A percentile compares a stretch with the other conserved stretches of the same genome.
phyloP scores from a whole-genome alignment of 2,329 filamentous ascomycete genomes.

The Cladosporium colombiae region DNA sequence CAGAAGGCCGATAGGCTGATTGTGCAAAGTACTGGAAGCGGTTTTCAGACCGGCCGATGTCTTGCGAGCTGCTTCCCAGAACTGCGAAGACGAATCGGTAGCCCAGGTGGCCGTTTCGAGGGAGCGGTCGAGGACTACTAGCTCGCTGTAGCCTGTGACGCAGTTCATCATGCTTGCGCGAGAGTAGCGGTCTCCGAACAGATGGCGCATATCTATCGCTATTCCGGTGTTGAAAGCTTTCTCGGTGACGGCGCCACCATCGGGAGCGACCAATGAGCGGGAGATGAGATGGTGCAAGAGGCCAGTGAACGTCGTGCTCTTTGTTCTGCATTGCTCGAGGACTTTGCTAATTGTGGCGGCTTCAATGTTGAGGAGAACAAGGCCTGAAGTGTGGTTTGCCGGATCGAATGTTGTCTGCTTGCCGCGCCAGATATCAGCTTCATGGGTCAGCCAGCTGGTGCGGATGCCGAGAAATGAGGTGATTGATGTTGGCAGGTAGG shows the following conservation, averaged over 20 bases:
- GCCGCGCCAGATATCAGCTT: slow-evolving; percentile 14
- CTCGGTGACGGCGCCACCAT: slow-evolving; percentile 26
- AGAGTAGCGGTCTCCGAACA: slow-evolving; percentile 35
- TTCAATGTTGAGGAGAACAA: slow-evolving; percentile 39
- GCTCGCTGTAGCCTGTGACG: slow-evolving; percentile 30
- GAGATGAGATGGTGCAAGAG: slow-evolving; percentile 44
- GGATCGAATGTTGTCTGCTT: background rate
- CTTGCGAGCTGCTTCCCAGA: slow-evolving; percentile 40
- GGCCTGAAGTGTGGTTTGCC: slow-evolving; percentile 28
- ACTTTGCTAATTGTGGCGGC: slow-evolving; percentile 31
- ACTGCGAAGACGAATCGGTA: background rate
- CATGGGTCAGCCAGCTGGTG: background rate
- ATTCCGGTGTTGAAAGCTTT: slow-evolving; percentile 43
- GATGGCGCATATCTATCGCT: slow-evolving; percentile 44
- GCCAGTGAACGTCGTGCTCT: slow-evolving; percentile 46
- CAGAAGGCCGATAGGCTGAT: slow-evolving; percentile 48
- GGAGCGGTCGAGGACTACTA: slow-evolving; percentile 3
- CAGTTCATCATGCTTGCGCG: slow-evolving; percentile 41
- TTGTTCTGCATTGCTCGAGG: slow-evolving; percentile 35
- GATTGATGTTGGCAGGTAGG: slow-evolving; percentile 14
- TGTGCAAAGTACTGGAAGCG: slow-evolving; percentile 35
- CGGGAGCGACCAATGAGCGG: slow-evolving; percentile 39
- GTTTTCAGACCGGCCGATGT: slow-evolving; percentile 39
- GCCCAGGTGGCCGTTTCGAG: background rate
- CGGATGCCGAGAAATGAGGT: slow-evolving; percentile 7